Evolutionary conservation across 805 yeast species (phyloP).

Genomic region (Ogataea corticis): DNA sequence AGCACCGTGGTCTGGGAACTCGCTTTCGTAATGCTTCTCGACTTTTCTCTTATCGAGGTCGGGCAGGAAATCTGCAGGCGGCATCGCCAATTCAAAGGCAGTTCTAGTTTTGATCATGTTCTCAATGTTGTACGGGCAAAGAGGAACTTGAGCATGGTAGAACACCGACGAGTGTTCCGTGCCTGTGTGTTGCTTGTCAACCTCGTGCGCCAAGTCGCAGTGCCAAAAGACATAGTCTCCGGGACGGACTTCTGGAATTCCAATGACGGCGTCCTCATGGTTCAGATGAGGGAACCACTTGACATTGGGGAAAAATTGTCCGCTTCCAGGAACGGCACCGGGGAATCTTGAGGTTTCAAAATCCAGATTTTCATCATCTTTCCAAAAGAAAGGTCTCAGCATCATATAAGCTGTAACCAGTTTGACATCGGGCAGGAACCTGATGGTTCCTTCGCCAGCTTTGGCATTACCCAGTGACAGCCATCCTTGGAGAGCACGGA

Average conservation of each 20-base stretch:
- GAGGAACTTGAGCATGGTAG: slow-evolving; percentile 40
- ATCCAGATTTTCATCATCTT: slow-evolving; percentile 31
- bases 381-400: slow-evolving; percentile 41
- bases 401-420: slow-evolving; percentile 40
- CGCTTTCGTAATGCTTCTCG: slow-evolving; percentile 9
- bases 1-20: slow-evolving; percentile 12
- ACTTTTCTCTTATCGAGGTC: slow-evolving; percentile 8
- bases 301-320: slow-evolving; percentile 33
- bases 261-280: slow-evolving; percentile 33
- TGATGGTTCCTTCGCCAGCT: slow-evolving; percentile 42
- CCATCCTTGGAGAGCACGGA: slow-evolving; percentile 49
- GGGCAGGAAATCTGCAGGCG: slow-evolving; percentile 21
- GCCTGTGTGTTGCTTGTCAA: slow-evolving; percentile 40
- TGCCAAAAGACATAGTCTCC: slow-evolving; percentile 50
- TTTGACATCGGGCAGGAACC: slow-evolving; percentile 38
- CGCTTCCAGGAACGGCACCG: slow-evolving; percentile 40
- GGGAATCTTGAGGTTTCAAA: slow-evolving; percentile 37
- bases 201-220: slow-evolving; percentile 42
- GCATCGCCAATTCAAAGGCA: slow-evolving; percentile 9
- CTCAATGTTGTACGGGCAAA: slow-evolving; percentile 21
- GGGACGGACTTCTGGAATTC: slow-evolving; percentile 40
- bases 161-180: slow-evolving; percentile 38
- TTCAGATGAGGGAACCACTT: slow-evolving; percentile 38
- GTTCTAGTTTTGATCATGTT: slow-evolving; percentile 6
- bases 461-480: slow-evolving; percentile 37